Conservation (phyloP, 148 eudicot genomes). For the Mesembryanthemum crystallinum region DNA sequence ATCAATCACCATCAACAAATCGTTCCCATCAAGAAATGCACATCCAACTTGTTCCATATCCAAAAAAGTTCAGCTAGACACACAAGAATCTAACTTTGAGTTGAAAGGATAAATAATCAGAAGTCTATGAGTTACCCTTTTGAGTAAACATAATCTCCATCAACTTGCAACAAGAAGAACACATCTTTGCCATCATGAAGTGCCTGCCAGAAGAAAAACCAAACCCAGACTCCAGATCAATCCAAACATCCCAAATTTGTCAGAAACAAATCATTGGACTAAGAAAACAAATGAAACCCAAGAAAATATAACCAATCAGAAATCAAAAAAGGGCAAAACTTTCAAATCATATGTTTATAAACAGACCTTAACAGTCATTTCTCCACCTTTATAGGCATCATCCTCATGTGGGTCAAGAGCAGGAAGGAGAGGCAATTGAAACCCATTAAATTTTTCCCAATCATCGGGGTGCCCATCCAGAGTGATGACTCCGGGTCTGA, state of each 20-base stretch:
- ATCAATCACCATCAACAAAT: background rate
- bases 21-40: background rate
- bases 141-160: constrained; percentile 67
- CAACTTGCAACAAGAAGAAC: constrained; percentile 77
- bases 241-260: constrained; percentile 11
- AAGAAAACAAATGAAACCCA: background rate
- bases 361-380: constrained; percentile 71
- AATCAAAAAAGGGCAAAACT: background rate
- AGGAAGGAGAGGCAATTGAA: constrained; percentile 65
- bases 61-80: background rate
- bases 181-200: constrained; percentile 81
- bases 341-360: too few species aligned
- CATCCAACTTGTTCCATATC: constrained; percentile 2
- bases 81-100: background rate
- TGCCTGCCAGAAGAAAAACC: constrained; percentile 38
- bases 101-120: background rate
- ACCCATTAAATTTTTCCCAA: constrained; percentile 58
- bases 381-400: constrained; percentile 58
- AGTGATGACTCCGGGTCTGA: constrained; percentile 64
- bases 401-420: constrained; percentile 90
- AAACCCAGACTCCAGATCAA: background rate
- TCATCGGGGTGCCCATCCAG: constrained; percentile 80
- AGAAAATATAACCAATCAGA: background rate
- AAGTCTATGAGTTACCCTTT: constrained; percentile 47
- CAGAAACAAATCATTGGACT: background rate